phyloP scores from a whole-genome alignment of 148 eudicot genomes.

The Linanthus parryae region DNA sequence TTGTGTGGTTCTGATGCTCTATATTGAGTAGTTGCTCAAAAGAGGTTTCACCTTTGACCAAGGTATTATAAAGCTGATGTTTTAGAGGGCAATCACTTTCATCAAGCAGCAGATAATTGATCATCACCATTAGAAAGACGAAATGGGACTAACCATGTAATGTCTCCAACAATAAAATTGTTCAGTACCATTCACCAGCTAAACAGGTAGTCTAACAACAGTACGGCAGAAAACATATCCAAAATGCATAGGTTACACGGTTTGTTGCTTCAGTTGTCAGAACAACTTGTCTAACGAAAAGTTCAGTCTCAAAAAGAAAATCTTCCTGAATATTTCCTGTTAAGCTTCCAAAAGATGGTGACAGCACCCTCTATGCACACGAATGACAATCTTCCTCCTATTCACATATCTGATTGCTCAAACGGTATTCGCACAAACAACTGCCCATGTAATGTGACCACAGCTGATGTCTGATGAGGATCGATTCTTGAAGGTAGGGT shows the following conservation, averaged over 20 bases:
- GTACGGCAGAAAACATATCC: constrained; percentile 5
- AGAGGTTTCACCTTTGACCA: no score
- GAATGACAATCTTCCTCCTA: neutral
- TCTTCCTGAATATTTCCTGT: neutral
- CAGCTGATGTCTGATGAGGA: constrained; percentile 96
- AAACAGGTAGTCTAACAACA: neutral
- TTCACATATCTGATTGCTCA: constrained; percentile 36
- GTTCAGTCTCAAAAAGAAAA: neutral
- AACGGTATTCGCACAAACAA: constrained; percentile 81
- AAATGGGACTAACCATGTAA: no score
- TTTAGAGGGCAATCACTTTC: no score
- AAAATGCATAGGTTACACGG: constrained; percentile 6
- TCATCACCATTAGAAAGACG: no score
- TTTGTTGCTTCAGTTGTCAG: neutral
- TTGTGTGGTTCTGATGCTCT: no score
- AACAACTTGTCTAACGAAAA: neutral
- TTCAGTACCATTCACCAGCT: no score
- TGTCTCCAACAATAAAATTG: no score
- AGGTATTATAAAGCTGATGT: no score
- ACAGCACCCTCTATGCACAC: constrained; percentile 5
- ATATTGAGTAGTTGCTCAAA: no score
- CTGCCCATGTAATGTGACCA: constrained; percentile 92
- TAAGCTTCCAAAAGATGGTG: constrained; percentile 8
- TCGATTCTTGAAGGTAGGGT: constrained; percentile 93
- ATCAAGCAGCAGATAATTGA: no score